phyloP scores from a whole-genome alignment of 1,284 basidiomycete species.

The Pterulicium gracile region DNA sequence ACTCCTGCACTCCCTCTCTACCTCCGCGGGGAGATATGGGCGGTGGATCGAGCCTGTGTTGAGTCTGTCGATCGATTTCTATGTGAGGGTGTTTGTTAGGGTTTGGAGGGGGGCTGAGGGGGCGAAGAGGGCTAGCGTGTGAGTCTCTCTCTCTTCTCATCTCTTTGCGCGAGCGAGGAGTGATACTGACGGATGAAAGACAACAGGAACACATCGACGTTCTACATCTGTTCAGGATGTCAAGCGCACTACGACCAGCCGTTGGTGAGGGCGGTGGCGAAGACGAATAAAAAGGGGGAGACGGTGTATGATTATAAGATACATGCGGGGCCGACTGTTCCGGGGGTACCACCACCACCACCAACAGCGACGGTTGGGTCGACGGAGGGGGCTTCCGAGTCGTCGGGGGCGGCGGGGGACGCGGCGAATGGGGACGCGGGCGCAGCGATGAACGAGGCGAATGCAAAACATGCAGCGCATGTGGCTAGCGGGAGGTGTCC shows the following conservation, averaged over 20 bases:
- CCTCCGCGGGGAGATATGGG: slow-evolving; percentile 86
- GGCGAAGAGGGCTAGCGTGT: slow-evolving; percentile 81
- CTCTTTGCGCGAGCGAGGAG: too few relatives aligned
- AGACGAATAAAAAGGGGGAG: slow-evolving; percentile 39
- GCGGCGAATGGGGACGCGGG: too few relatives aligned
- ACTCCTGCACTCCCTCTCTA: slow-evolving; percentile 78
- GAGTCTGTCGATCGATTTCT: slow-evolving; percentile 95
- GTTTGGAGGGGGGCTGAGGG: slow-evolving; percentile 71
- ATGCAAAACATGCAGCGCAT: too few relatives aligned
- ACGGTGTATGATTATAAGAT: slow-evolving; percentile 62
- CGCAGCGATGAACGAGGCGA: too few relatives aligned
- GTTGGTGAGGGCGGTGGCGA: slow-evolving; percentile 60
- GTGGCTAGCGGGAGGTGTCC: too few relatives aligned
- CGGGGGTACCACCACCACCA: too few relatives aligned
- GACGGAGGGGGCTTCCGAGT: too few relatives aligned
- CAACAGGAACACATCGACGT: slow-evolving; percentile 68
- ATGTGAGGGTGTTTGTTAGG: slow-evolving; percentile 87
- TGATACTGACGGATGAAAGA: too few relatives aligned
- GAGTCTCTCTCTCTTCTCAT: slow-evolving; percentile 15
- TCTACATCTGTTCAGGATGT: slow-evolving; percentile 77
- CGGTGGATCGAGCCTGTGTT: slow-evolving; percentile 87
- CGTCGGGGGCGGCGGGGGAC: too few relatives aligned
- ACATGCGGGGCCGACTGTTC: slow-evolving; percentile 59
- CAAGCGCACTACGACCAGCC: slow-evolving; percentile 74
- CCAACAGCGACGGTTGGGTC: too few relatives aligned